These are phyloP conservation scores for Thielaviopsis ethacetica DNA, from an alignment of 2,329 filamentous ascomycete species.

Conservation along the genomic window DNA sequence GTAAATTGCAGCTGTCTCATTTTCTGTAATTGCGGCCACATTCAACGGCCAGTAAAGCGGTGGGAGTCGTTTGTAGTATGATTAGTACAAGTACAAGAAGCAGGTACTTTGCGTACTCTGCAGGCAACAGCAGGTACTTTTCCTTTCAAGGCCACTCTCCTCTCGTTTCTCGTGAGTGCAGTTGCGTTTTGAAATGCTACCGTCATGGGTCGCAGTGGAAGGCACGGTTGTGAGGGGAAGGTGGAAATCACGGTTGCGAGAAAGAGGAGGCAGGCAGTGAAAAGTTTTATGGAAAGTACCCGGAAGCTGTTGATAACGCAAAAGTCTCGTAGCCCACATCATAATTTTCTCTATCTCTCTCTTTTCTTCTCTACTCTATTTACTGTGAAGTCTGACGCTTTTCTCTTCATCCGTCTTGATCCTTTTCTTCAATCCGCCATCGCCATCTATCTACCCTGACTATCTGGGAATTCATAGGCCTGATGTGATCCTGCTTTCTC, in stretches of 20 bases:
- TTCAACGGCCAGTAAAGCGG: neutral
- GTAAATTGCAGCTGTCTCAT: neutral
- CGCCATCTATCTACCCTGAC: neutral
- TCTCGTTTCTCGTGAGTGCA: neutral
- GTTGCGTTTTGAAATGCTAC: neutral
- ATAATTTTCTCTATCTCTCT: neutral
- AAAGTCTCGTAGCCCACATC: neutral
- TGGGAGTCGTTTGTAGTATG: neutral
- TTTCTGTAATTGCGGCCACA: neutral
- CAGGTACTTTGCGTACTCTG: no score
- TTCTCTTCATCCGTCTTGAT: neutral
- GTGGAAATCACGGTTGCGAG: neutral
- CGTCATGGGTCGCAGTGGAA: neutral
- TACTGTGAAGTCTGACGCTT: no score
- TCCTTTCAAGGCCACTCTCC: neutral
- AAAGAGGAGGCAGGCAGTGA: neutral
- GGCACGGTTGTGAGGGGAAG: neutral
- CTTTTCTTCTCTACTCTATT: neutral
- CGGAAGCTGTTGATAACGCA: neutral
- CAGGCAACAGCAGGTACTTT: neutral
- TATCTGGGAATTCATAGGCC: neutral
- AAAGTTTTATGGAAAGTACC: neutral
- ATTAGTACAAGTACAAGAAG: no score
- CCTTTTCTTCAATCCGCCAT: neutral
- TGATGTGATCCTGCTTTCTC: neutral